These are phyloP conservation scores for Picea sitchensis DNA, from an alignment of 75 land plant species.

Conservation along the genomic window DNA sequence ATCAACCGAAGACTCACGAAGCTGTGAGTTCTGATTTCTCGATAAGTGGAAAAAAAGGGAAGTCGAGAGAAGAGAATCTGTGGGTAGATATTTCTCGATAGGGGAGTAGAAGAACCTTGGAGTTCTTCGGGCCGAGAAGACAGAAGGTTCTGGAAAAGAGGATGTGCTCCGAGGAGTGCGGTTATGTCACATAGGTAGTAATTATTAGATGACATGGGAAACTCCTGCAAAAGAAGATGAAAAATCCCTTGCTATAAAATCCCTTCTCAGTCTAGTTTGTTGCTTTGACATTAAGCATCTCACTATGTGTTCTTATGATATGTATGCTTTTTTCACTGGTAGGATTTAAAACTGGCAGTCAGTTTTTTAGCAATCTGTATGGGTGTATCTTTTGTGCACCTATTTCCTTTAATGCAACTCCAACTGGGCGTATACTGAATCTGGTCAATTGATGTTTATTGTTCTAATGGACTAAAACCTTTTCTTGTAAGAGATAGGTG, in stretches of 20 bases:
- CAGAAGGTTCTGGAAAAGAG: too few species aligned
- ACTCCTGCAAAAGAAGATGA: background rate
- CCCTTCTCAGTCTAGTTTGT: background rate
- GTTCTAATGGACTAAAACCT: background rate
- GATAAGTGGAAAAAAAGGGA: too few species aligned
- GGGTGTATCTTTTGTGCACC: slow-evolving; percentile 38
- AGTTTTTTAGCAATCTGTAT: slow-evolving; percentile 36
- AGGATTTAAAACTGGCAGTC: slow-evolving; percentile 7
- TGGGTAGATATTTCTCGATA: too few species aligned
- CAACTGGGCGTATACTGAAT: slow-evolving; percentile 80
- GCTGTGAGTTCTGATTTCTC: too few species aligned
- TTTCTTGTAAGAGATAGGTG: background rate
- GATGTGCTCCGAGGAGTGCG: too few species aligned
- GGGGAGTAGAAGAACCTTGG: too few species aligned
- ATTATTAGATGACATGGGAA: slow-evolving; percentile 13
- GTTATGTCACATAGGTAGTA: slow-evolving; percentile 6
- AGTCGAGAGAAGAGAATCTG: too few species aligned
- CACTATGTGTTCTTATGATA: background rate
- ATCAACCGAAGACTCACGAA: too few species aligned
- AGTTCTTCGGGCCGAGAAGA: too few species aligned
- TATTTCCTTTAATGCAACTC: slow-evolving; percentile 95
- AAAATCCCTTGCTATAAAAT: background rate
- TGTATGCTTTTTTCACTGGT: background rate
- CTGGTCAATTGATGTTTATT: slow-evolving; percentile 45
- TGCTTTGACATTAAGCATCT: background rate